Evolutionary conservation across 352 stramenopile genomes (phyloP).

Genomic region (Halophytophthora batemanensis): DNA sequence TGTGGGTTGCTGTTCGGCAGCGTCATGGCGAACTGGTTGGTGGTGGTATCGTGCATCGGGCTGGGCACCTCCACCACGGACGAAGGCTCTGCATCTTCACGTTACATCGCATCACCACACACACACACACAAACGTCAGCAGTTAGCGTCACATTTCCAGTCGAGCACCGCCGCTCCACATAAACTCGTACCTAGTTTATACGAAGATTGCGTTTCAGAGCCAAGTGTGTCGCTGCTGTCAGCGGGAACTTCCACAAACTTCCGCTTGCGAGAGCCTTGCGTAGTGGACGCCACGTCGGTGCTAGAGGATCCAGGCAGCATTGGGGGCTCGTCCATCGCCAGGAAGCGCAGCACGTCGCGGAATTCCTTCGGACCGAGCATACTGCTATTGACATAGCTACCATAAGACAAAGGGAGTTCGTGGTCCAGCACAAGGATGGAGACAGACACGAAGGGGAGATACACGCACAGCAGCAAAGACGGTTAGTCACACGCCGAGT

Average conservation of each 20-base stretch:
- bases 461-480: conserved; percentile 29
- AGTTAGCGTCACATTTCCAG: neutral
- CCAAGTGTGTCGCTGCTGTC: conserved; percentile 17
- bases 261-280: conserved; percentile 58
- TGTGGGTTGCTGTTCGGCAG: conserved; percentile 16
- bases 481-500: conserved; percentile 22
- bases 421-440: conserved; percentile 9
- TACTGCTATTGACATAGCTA: conserved; percentile 77
- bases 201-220: conserved; percentile 6
- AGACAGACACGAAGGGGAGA: conserved; percentile 18
- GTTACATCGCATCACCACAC: neutral
- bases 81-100: conserved; percentile 26
- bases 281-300: conserved; percentile 33
- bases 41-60: conserved; percentile 15
- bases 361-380: conserved; percentile 83
- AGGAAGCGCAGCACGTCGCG: conserved; percentile 80
- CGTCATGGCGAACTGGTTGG: conserved; percentile 31
- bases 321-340: conserved; percentile 77
- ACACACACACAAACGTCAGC: neutral
- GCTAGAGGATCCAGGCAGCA: conserved; percentile 55
- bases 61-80: conserved; percentile 52
- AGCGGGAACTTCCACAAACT: conserved; percentile 74
- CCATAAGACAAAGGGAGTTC: conserved; percentile 38
- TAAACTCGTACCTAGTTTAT: conserved; percentile 25
- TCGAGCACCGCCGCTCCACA: neutral